phyloP scores from a whole-genome alignment of 2,329 filamentous ascomycete genomes.

The Xylariaceae sp. region DNA sequence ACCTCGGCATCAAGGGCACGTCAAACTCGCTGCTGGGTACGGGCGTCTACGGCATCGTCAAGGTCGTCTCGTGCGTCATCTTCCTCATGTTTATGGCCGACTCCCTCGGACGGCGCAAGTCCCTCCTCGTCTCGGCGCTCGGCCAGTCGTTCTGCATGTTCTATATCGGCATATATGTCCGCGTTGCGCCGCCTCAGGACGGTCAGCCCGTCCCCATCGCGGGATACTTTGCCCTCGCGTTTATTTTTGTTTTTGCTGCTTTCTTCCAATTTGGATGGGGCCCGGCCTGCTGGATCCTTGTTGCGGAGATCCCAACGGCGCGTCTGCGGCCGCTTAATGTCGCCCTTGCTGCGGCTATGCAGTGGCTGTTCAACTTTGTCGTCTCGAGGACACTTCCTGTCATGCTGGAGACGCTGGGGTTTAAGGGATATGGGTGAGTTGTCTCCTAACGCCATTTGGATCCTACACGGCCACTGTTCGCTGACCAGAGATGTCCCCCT shows the following conservation, averaged over 20 bases:
- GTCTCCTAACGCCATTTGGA: background rate
- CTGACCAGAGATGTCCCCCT: background rate
- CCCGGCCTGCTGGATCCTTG: constrained; percentile 59
- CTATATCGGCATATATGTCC: constrained; percentile 61
- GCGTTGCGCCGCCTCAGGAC: constrained; percentile 48
- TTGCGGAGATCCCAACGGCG: constrained; percentile 60
- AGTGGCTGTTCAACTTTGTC: constrained; percentile 63
- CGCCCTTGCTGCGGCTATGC: constrained; percentile 54
- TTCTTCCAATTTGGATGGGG: constrained; percentile 65
- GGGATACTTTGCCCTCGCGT: constrained; percentile 61
- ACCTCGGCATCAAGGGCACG: constrained; percentile 40
- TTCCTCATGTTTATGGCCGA: constrained; percentile 58
- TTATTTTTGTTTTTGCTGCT: constrained; percentile 62
- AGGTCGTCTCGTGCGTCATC: constrained; percentile 51
- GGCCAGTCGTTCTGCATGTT: constrained; percentile 58
- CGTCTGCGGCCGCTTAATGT: constrained; percentile 49
- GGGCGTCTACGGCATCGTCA: constrained; percentile 58
- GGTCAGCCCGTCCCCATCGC: constrained; percentile 50
- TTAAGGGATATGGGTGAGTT: constrained; percentile 35
- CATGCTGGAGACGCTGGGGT: constrained; percentile 50
- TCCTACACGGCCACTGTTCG: background rate
- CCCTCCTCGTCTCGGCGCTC: constrained; percentile 54
- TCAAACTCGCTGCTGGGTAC: constrained; percentile 54
- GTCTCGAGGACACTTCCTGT: constrained; percentile 58
- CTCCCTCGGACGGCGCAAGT: constrained; percentile 51